Base-by-base conservation (phyloP, 805 yeast species). In the Metschnikowia corniflorae region DNA sequence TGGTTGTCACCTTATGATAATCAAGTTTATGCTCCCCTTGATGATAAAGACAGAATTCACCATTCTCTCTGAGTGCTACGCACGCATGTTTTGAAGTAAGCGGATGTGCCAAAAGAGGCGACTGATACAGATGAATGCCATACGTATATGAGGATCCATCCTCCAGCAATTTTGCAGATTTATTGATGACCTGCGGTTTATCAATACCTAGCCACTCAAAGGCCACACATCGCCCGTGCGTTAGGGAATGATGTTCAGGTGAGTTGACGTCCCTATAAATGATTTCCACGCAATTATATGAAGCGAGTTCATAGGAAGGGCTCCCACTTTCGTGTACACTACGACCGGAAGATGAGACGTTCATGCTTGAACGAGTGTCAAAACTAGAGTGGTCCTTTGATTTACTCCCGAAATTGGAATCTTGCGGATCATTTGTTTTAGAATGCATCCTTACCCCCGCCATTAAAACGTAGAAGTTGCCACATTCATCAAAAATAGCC, bases 171-270 rank as follows among this genome's bases (percentile, higher is more conserved):
- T 64, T 55, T 0, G 87, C 86, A 0, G 85, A 84, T n/a, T 73
- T 65, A 40, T 73, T 76, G 12, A 75, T 61, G 13, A 80, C 68
- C 29, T 77, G 74, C 1, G 81, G 77, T 46, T 86, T 86, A 33
- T 83, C 86, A n/a, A 75, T 63, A 29, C 76, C 77, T 18, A 87
- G 68, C 95, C 95, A 87, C 47, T 75, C 74, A 55, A 82, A 72
- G 0, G 80, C 77, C 10, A 75, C 66, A 18, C 49, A 45, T 5
- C 26, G 25, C 18, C 34, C 40, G 14, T 40, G 43, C 4, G 12
- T 28, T 3, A 16, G 26, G 6, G 18, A 20, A 7, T 26, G 7
- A 15, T 56, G 46, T 6, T 52, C 49, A 29, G 25, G 50, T 31
- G 30, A 47, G 35, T 24, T 34, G 4, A 43, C 33, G 44, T 77